Base-by-base conservation (phyloP, 1,139 yeast genomes). In the Lodderomyces pseudojiufengensis region DNA sequence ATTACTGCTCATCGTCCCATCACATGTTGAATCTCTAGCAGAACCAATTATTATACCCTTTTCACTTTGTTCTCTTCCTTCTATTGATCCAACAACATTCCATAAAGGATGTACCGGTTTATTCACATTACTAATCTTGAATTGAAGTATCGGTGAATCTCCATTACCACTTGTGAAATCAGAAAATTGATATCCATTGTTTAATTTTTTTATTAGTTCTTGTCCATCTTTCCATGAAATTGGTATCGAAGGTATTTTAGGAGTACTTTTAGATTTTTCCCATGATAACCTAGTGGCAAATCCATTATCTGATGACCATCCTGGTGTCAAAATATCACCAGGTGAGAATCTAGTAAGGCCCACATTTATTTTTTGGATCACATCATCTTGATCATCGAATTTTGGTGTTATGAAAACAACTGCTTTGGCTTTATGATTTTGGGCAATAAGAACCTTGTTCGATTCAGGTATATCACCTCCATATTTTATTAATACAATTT, bases 31-130 rank as follows among this genome's bases (percentile, higher is more conserved):
- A 51, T 90, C 97, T 45, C 97, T 70, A 5, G 84, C 76, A 0
- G 97, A 88, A 2, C 96, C 97, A 40, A 92, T 75, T 6, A 90
- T 69, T 6, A 92, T 62, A 0, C 87, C 87, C 46, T 80, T 75
- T 23, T 78, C 86, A 13, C 70, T 63, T 57, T 87, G 95, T 53
- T 92, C 97, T 32, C 80, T 63, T 2, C 97, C 97, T 24, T 73
- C 73, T 15, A 92, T 76, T 34, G 82, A 75, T 1, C 94, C 95
- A 23, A 86, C 57, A 1, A 90, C 78, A 50, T 88, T 84, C 86
- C 94, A 82, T 3, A 84, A 65, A 16, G 76, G 76, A 45, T 88
- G 95, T 3, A 74, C 64, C n/a, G 75, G 70, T 42, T 80, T 69
- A 34, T 70, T 70, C 0, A 66, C 66, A 5, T 82, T 75, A 1